Conservation (phyloP, 805 yeast genomes). For the Lipomyces orientalis region DNA sequence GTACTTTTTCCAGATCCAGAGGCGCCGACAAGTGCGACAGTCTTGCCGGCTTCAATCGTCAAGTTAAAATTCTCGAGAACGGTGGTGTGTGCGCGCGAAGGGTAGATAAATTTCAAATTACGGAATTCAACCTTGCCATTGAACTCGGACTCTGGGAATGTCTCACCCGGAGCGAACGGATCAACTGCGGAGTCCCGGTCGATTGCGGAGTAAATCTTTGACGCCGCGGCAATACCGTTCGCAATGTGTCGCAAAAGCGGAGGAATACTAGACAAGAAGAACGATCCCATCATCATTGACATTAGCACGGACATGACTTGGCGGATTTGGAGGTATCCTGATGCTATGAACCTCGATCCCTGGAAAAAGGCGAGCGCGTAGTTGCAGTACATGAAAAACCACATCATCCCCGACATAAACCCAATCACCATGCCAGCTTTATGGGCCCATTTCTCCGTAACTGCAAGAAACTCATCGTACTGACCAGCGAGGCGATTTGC, state of each 20-base stretch:
- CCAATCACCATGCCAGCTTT: slow-evolving; percentile 43
- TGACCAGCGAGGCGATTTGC: slow-evolving; percentile 46
- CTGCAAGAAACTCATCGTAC: slow-evolving; percentile 43
- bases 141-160: slow-evolving; percentile 20
- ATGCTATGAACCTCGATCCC: slow-evolving; percentile 46
- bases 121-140: slow-evolving; percentile 48
- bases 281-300: slow-evolving; percentile 44
- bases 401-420: slow-evolving; percentile 47
- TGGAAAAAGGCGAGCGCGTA: slow-evolving; percentile 53
- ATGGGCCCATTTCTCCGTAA: slow-evolving; percentile 39
- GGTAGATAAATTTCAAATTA: slow-evolving; percentile 42
- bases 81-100: slow-evolving; percentile 41
- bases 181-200: slow-evolving; percentile 51
- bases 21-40: slow-evolving; percentile 92
- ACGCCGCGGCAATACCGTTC: slow-evolving; percentile 49
- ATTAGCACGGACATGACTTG: slow-evolving; percentile 45
- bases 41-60: slow-evolving; percentile 70
- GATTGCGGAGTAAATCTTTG: slow-evolving; percentile 50
- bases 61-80: slow-evolving; percentile 40
- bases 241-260: slow-evolving; percentile 48
- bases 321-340: slow-evolving; percentile 47
- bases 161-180: slow-evolving; percentile 38
- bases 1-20: slow-evolving; percentile 56
- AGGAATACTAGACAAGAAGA: slow-evolving; percentile 49
- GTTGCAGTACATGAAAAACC: slow-evolving; percentile 47